These are phyloP conservation scores for Rubia tinctorum DNA, from an alignment of 305 asterid species.

Conservation along the genomic window DNA sequence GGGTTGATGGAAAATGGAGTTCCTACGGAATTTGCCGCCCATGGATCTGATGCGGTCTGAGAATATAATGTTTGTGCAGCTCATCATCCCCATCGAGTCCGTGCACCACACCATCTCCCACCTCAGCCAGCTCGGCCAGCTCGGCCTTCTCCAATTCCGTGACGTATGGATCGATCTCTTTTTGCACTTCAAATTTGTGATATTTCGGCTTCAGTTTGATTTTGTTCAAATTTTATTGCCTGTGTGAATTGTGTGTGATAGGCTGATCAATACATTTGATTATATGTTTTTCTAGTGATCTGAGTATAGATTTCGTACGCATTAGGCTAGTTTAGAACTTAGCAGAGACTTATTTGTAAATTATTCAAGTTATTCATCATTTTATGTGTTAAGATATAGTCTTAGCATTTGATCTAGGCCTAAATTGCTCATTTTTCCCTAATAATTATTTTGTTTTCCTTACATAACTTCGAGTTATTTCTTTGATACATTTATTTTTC, in stretches of 20 bases:
- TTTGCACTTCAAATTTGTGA: not conserved
- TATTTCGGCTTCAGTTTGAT: not conserved
- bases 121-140: slow-evolving; percentile 84
- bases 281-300: not conserved
- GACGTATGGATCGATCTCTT: slow-evolving; percentile 60
- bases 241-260: not conserved
- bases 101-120: slow-evolving; percentile 93
- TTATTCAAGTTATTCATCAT: not conserved
- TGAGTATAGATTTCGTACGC: not conserved
- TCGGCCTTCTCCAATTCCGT: slow-evolving; percentile 90
- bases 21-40: slow-evolving; percentile 58
- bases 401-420: not conserved
- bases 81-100: slow-evolving; percentile 90
- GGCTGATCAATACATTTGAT: not conserved
- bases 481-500: not conserved
- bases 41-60: slow-evolving; percentile 99
- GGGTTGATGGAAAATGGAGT: slow-evolving; percentile 69
- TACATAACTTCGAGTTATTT: not conserved
- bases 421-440: not conserved
- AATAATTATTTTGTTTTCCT: not conserved
- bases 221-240: not conserved
- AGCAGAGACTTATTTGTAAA: not conserved
- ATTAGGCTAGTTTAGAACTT: not conserved
- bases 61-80: slow-evolving; percentile 90
- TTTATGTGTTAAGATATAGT: not conserved